Percentiles rank a stretch among this genome's conserved stretches.
Evolutionary conservation across 140 eudicot genomes (phyloP).

Genomic region (Flaveria floridana): DNA sequence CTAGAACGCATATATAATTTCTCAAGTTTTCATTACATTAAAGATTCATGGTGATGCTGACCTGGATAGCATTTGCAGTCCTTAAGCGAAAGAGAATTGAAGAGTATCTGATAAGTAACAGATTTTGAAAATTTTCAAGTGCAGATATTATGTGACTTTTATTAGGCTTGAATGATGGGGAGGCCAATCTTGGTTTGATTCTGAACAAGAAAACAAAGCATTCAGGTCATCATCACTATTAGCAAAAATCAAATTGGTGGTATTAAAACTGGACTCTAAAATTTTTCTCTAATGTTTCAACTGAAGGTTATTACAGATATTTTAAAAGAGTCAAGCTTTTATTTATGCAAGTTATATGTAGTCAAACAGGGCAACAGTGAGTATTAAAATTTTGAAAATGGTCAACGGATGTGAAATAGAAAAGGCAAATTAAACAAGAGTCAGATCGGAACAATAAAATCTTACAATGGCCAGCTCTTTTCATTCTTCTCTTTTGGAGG

Average conservation of each 20-base stretch:
- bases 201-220: constrained; percentile 42
- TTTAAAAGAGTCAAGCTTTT: background rate
- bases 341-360: background rate
- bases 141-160: constrained; percentile 69
- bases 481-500: constrained; percentile 93
- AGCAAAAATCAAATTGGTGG: background rate
- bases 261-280: background rate
- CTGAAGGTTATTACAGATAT: background rate
- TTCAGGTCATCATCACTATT: background rate
- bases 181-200: constrained; percentile 79
- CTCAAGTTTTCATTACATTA: constrained; percentile 9
- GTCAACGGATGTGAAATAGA: background rate
- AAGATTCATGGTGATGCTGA: constrained; percentile 29
- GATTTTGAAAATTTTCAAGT: constrained; percentile 56
- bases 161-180: constrained; percentile 77
- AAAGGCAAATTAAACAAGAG: background rate
- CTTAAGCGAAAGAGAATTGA: constrained; percentile 83
- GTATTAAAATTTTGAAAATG: background rate
- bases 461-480: constrained; percentile 82
- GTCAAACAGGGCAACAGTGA: background rate
- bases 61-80: constrained; percentile 76
- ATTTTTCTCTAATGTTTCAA: background rate
- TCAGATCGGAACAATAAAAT: constrained; percentile 5
- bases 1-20: background rate
- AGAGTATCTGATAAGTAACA: constrained; percentile 79